phyloP scores from a whole-genome alignment of 345 rosid species.

The Brassica carinata region DNA sequence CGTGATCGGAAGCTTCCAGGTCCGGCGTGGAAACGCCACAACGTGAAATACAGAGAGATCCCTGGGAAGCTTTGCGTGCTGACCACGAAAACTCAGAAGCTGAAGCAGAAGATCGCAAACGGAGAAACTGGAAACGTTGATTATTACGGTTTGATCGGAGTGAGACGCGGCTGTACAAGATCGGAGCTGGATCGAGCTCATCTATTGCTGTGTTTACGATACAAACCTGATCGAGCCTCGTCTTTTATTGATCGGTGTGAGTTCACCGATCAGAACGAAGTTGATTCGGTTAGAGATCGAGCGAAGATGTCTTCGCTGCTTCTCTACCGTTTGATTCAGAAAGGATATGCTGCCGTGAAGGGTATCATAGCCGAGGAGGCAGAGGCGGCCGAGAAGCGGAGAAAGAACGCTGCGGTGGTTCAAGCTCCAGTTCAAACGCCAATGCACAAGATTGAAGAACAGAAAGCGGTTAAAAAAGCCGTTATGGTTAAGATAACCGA shows the following conservation, averaged over 20 bases:
- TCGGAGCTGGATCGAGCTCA: slow-evolving; percentile 94
- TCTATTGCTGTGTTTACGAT: slow-evolving; percentile 64
- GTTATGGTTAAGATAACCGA: slow-evolving; percentile 6
- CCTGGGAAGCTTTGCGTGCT: slow-evolving; percentile 79
- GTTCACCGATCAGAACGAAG: slow-evolving; percentile 62
- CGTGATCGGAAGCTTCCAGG: slow-evolving; percentile 92
- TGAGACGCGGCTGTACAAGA: slow-evolving; percentile 80
- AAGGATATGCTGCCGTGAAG: slow-evolving; percentile 70
- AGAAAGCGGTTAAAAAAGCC: slow-evolving; percentile 10
- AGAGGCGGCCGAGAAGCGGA: slow-evolving; percentile 54
- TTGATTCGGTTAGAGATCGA: slow-evolving; percentile 74
- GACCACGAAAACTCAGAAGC: slow-evolving; percentile 58
- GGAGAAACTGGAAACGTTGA: slow-evolving; percentile 84
- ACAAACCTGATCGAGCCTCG: slow-evolving; percentile 82
- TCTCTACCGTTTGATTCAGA: slow-evolving; percentile 82
- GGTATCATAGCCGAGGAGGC: slow-evolving; percentile 64
- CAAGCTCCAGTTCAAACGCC: slow-evolving; percentile 44
- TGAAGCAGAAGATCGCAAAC: slow-evolving; percentile 76
- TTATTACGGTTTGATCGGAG: slow-evolving; percentile 78
- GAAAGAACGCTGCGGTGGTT: slow-evolving; percentile 55
- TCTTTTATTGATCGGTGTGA: slow-evolving; percentile 79
- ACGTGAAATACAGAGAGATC: slow-evolving; percentile 79
- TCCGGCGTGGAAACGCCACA: slow-evolving; percentile 91
- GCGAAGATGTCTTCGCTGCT: slow-evolving; percentile 78
- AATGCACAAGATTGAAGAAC: slow-evolving; percentile 26